These are phyloP conservation scores for Crucibulum laeve DNA, from an alignment of 768 basidiomycete genomes.

Conservation along the genomic window DNA sequence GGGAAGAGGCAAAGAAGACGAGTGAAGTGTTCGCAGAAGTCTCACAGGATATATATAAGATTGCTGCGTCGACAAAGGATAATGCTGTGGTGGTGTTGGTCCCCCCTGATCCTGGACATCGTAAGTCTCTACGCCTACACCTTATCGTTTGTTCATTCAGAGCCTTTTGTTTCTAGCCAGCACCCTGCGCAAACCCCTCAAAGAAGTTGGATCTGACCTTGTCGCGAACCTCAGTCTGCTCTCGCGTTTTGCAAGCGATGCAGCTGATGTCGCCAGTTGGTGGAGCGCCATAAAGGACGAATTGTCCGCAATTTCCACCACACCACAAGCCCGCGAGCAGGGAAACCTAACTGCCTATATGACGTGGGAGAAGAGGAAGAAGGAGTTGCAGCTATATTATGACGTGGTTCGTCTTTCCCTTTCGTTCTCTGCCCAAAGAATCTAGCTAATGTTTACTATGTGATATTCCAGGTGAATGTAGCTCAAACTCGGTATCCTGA, in stretches of 20 bases:
- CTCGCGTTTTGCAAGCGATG: slow-evolving; percentile 23
- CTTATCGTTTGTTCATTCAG: background rate
- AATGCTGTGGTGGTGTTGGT: slow-evolving; percentile 24
- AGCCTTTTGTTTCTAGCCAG: slow-evolving; percentile 14
- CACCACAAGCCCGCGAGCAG: slow-evolving; percentile 6
- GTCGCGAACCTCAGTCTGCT: slow-evolving; percentile 33
- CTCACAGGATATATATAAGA: slow-evolving; percentile 34
- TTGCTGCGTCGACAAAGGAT: slow-evolving; percentile 34
- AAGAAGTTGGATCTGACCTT: slow-evolving; percentile 31
- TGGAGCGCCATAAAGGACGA: slow-evolving; percentile 25
- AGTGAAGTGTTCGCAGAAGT: slow-evolving; percentile 23
- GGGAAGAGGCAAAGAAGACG: slow-evolving; percentile 19
- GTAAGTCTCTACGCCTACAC: slow-evolving; percentile 14
- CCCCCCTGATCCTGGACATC: slow-evolving; percentile 29
- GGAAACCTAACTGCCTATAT: slow-evolving; percentile 7
- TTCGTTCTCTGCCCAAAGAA: background rate
- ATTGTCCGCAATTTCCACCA: slow-evolving; percentile 12
- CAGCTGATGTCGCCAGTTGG: slow-evolving; percentile 24
- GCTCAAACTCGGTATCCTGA: too few relatives aligned
- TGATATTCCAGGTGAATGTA: too few relatives aligned
- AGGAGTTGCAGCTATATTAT: slow-evolving; percentile 22
- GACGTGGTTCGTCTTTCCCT: slow-evolving; percentile 16
- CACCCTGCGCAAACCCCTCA: slow-evolving; percentile 25
- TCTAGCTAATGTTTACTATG: too few relatives aligned
- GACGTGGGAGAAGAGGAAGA: slow-evolving; percentile 17